phyloP scores from a whole-genome alignment of 2,329 filamentous ascomycete genomes.

The Fonsecaea erecta region DNA sequence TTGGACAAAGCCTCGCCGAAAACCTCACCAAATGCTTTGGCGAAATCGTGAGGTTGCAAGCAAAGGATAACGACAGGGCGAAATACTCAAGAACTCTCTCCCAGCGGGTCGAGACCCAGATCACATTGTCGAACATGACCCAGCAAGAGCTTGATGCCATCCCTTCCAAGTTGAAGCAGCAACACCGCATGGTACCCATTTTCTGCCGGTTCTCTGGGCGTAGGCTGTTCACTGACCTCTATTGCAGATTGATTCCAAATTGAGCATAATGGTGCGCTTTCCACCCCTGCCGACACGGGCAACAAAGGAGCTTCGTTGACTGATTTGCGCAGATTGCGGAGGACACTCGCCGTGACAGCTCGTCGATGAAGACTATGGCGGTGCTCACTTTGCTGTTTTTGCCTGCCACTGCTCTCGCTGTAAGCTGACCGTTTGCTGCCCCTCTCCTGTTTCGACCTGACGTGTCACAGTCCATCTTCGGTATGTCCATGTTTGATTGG shows the following conservation, averaged over 20 bases:
- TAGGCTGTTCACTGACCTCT: too few species aligned
- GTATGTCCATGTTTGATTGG: not conserved
- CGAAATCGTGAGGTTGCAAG: slow-evolving; percentile 2
- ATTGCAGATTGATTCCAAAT: too few species aligned
- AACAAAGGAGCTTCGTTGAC: not conserved
- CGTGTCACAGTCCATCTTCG: not conserved
- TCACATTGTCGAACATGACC: not conserved
- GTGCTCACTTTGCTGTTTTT: not conserved
- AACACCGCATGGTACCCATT: not conserved
- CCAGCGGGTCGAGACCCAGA: not conserved
- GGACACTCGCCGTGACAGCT: not conserved
- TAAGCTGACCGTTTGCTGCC: not conserved
- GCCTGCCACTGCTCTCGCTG: not conserved
- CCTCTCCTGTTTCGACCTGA: too few species aligned
- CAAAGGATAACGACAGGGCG: not conserved
- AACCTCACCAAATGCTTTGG: slow-evolving; percentile 1
- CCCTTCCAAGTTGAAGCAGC: not conserved
- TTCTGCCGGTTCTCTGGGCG: not conserved
- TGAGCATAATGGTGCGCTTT: too few species aligned
- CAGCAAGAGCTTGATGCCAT: slow-evolving; percentile 2
- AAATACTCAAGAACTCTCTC: not conserved
- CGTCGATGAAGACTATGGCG: not conserved
- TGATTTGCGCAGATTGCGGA: not conserved
- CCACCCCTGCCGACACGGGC: not conserved
- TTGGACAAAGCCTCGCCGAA: slow-evolving; percentile 1